These are phyloP conservation scores for Kuraishia cidri DNA, from an alignment of 805 yeast species.

Conservation along the genomic window DNA sequence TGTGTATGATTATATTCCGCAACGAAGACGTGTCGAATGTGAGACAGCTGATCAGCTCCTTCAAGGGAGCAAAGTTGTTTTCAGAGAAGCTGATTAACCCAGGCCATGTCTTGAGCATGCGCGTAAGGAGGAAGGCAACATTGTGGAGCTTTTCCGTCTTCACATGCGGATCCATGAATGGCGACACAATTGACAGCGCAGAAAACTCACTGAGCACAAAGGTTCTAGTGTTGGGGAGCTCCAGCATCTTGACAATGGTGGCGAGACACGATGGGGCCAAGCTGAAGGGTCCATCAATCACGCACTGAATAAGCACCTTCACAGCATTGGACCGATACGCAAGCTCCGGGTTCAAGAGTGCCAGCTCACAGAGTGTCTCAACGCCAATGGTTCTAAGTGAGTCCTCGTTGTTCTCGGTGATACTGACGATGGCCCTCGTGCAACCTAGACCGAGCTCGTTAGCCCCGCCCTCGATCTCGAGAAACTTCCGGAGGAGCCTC, in stretches of 20 bases:
- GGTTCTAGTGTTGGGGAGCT: constrained; percentile 42
- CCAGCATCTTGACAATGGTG: constrained; percentile 48
- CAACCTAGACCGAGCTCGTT: constrained; percentile 51
- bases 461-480: constrained; percentile 46
- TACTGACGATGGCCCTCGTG: constrained; percentile 54
- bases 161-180: constrained; percentile 58
- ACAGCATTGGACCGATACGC: constrained; percentile 36
- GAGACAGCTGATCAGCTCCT: constrained; percentile 53
- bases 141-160: constrained; percentile 49
- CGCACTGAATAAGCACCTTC: constrained; percentile 31
- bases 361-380: constrained; percentile 45
- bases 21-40: constrained; percentile 44
- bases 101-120: constrained; percentile 61
- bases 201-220: constrained; percentile 54
- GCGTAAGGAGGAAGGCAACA: constrained; percentile 48
- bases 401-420: constrained; percentile 48
- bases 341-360: constrained; percentile 31
- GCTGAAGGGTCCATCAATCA: constrained; percentile 45
- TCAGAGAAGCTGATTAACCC: constrained; percentile 65
- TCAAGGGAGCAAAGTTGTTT: constrained; percentile 44
- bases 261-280: constrained; percentile 31
- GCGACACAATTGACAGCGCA: constrained; percentile 51
- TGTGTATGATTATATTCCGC: constrained; percentile 59
- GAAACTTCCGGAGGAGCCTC: constrained; percentile 54
- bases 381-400: constrained; percentile 37